These are phyloP conservation scores for Sugiyamaella xylanicola DNA, from an alignment of 1,139 yeast genomes.

Conservation along the genomic window DNA sequence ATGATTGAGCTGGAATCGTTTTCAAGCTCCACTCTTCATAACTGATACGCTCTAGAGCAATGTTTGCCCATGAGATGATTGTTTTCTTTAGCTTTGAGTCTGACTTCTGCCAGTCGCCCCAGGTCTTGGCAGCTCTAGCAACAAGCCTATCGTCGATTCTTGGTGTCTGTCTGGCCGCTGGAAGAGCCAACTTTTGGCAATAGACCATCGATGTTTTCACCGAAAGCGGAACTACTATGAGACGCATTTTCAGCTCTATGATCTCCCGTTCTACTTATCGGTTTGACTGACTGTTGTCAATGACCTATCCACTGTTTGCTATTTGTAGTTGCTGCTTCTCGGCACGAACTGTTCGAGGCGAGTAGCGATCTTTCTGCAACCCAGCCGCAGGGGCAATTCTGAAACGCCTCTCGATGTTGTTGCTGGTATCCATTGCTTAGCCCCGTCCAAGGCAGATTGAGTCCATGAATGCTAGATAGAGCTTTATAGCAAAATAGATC, in stretches of 20 bases:
- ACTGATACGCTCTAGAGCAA: slow-evolving; percentile 49
- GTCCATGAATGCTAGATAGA: too few relatives aligned
- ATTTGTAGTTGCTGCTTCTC: neutral
- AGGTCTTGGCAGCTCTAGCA: slow-evolving; percentile 50
- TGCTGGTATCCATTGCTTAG: too few relatives aligned
- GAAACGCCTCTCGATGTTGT: too few relatives aligned
- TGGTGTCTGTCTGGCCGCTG: slow-evolving; percentile 37
- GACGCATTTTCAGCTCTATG: slow-evolving; percentile 30
- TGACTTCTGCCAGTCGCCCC: slow-evolving; percentile 49
- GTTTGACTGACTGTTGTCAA: neutral
- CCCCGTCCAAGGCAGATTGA: too few relatives aligned
- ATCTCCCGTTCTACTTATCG: neutral
- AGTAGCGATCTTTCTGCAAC: too few relatives aligned
- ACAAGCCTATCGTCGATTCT: slow-evolving; percentile 49
- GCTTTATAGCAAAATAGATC: too few relatives aligned
- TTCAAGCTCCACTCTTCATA: slow-evolving; percentile 57
- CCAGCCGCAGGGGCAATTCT: too few relatives aligned
- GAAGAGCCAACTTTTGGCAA: slow-evolving; percentile 37
- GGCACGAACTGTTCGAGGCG: too few relatives aligned
- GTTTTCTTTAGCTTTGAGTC: slow-evolving; percentile 48
- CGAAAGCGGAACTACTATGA: slow-evolving; percentile 38
- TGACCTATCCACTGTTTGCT: too few relatives aligned
- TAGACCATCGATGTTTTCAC: slow-evolving; percentile 36
- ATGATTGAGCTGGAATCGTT: slow-evolving; percentile 49
- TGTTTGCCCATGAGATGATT: slow-evolving; percentile 47